Evolutionary conservation across 805 yeast species (phyloP), one percentile per base, ranked within the genome.

Genomic region (Lipomyces lipofer): DNA sequence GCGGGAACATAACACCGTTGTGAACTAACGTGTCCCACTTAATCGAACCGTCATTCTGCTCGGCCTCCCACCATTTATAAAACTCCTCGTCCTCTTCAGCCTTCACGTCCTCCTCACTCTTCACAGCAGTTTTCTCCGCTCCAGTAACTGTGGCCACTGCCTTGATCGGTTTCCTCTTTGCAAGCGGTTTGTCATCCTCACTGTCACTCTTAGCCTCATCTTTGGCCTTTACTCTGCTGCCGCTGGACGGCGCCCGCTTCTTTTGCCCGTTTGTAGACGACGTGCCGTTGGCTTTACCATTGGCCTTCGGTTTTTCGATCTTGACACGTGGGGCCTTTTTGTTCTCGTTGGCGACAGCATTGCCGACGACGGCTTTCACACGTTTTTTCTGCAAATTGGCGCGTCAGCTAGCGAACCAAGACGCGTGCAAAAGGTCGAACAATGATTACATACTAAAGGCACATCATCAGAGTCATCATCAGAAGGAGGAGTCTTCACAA

Each of bases 1-100:
- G 97, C 1, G 99, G 97, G 65, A 92, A 92, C 29, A 91, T 72
- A 10, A 92, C 97, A 64, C 99, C 99, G 61, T 80, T 83, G 68
- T 92, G 99, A 59, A 81, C 88, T 49, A 92, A 73, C 1, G 90
- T 79, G 22, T 82, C 84, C 99, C 99, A 92, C 67, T 89, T 88
- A 51, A 84, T 76, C 39, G 84, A 80, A 29, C 85, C 92, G 60
- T 85, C 86, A 24, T 58, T 60, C 32, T 72, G 69, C 43, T 80
- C 81, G 40, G 80, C 82, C 67, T 88, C 92, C 94, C 96, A 89
- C 95, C 95, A 84, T 69, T 83, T 84, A 67, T 80, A 84, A n/a
- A 71, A 75, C 1, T 78, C 88, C 2, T 78, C 83, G n/a, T 78
- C 83, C 4, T 72, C 78, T 1, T 71, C 76, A 1, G 68, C 69